These are phyloP conservation scores for Scenedesmus sp. DNA, from an alignment of 163 green algal genomes.

Conservation along the genomic window DNA sequence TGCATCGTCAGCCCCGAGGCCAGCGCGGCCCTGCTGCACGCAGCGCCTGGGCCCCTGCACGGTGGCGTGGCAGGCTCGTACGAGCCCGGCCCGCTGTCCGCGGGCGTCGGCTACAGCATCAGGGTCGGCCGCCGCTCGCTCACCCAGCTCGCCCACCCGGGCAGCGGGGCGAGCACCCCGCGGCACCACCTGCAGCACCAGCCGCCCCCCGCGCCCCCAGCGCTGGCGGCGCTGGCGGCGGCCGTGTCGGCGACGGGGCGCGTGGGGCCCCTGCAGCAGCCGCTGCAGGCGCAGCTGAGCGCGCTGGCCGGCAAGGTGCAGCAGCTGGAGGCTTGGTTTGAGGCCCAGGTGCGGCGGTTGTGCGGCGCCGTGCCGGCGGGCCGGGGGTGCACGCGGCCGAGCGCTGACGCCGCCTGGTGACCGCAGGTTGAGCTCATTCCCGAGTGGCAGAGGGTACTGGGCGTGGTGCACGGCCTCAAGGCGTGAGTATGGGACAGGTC, in stretches of 20 bases:
- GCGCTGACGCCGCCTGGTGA: background rate
- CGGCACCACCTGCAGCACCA: conserved; percentile 14
- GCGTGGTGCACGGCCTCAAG: conserved; percentile 10
- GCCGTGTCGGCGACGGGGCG: conserved; percentile 10
- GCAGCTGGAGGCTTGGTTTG: conserved; percentile 41
- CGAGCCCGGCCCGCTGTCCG: too few species aligned
- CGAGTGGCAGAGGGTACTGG: conserved; percentile 37
- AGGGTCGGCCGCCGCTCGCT: too few species aligned
- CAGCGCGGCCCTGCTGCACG: conserved; percentile 13
- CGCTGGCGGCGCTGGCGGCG: conserved; percentile 23
- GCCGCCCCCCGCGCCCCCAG: background rate
- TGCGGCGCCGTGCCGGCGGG: background rate
- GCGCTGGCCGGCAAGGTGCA: conserved; percentile 25
- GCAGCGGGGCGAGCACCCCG: background rate
- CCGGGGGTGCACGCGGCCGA: background rate
- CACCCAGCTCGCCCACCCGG: too few species aligned
- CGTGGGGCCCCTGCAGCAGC: conserved; percentile 12
- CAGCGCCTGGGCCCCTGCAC: too few species aligned
- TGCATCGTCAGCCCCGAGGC: conserved; percentile 33
- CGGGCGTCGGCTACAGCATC: too few species aligned
- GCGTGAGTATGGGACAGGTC: background rate
- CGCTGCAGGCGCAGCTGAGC: conserved; percentile 16
- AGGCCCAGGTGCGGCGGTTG: conserved; percentile 26
- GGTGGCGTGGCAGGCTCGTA: too few species aligned
- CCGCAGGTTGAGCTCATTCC: conserved; percentile 39